Evolutionary conservation across 805 yeast genomes (phyloP).

Genomic region (Scheffersomyces spartinae): DNA sequence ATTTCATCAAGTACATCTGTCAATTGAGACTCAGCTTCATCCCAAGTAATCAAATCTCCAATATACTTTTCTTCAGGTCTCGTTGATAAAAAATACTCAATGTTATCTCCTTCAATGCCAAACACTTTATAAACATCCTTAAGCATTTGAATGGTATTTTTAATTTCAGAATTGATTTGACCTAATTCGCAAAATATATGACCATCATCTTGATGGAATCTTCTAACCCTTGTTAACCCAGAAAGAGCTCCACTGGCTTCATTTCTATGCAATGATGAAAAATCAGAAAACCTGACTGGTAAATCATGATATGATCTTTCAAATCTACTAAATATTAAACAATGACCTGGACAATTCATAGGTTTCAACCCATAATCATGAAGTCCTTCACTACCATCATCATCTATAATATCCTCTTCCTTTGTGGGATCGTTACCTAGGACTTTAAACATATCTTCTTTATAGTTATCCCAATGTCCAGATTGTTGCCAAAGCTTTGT

Average conservation of each 20-base stretch:
- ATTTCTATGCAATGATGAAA: conserved; percentile 85
- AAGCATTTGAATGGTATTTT: conserved; percentile 58
- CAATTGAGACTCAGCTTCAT: conserved; percentile 64
- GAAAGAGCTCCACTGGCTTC: conserved; percentile 91
- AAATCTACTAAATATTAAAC: conserved; percentile 64
- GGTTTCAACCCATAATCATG: conserved; percentile 76
- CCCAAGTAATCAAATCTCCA: conserved; percentile 74
- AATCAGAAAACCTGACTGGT: conserved; percentile 79
- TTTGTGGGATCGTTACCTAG: conserved; percentile 39
- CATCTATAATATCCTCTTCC: conserved; percentile 12
- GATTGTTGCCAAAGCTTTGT: conserved; percentile 78
- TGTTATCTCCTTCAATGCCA: conserved; percentile 37
- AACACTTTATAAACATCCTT: conserved; percentile 65
- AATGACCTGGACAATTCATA: conserved; percentile 94
- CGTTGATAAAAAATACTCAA: conserved; percentile 66
- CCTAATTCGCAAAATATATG: conserved; percentile 81
- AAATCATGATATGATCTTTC: conserved; percentile 78
- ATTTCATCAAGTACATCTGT: conserved; percentile 41
- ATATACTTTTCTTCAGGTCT: conserved; percentile 68
- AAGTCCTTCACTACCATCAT: conserved; percentile 4
- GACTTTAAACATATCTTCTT: conserved; percentile 89
- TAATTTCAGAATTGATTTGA: conserved; percentile 69
- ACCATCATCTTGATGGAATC: conserved; percentile 98
- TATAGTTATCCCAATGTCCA: conserved; percentile 94
- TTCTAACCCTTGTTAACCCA: conserved; percentile 84